A percentile compares a stretch with the other conserved stretches of the same genome.
Evolutionary conservation across 768 basidiomycete species (phyloP).

Genomic region (Candolleomyces efflorescens): DNA sequence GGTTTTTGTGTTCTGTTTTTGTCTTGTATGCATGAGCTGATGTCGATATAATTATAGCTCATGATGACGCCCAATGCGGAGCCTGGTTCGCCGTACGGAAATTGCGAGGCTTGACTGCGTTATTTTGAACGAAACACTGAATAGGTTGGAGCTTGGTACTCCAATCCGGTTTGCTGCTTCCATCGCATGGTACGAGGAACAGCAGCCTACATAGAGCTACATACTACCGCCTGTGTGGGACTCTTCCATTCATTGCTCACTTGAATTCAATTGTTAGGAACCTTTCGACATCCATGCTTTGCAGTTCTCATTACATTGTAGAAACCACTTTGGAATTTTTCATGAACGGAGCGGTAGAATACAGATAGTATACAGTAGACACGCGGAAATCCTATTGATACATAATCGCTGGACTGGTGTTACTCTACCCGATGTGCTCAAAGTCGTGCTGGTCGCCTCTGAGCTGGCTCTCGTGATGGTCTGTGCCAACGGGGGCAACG

Average conservation of each 20-base stretch:
- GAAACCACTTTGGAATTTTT: no score
- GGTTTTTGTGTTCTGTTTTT: slow-evolving; percentile 20
- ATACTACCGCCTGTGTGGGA: no score
- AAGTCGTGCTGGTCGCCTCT: not conserved
- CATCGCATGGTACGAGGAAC: no score
- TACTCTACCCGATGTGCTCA: not conserved
- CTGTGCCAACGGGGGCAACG: not conserved
- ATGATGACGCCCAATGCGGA: slow-evolving; percentile 49
- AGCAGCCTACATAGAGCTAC: no score
- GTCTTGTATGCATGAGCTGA: not conserved
- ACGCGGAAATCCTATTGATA: no score
- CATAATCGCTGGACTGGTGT: no score
- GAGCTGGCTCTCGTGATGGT: not conserved
- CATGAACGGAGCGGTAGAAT: no score
- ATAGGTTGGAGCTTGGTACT: not conserved
- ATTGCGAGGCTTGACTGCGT: slow-evolving; percentile 24
- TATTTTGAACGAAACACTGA: not conserved
- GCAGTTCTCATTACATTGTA: no score
- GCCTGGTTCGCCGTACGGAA: slow-evolving; percentile 32
- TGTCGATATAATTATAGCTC: slow-evolving; percentile 42
- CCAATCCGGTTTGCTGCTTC: not conserved
- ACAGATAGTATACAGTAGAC: no score
- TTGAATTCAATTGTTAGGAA: no score
- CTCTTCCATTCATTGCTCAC: no score
- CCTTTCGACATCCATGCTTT: no score